Base-by-base conservation (phyloP, 2,329 filamentous ascomycete genomes). In the Cephalotrichum gorgonifer region DNA sequence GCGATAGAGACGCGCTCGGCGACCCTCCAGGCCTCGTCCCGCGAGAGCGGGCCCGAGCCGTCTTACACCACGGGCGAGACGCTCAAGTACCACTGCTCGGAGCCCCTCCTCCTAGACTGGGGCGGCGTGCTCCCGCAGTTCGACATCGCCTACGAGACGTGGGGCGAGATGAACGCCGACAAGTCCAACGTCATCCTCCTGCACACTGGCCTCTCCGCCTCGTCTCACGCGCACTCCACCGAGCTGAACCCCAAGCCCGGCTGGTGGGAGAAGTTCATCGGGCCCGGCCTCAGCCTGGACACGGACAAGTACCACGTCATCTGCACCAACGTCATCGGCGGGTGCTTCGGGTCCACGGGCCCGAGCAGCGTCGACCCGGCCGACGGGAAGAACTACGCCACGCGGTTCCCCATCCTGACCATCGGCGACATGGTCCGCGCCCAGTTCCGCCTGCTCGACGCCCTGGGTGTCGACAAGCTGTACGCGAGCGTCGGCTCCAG, bases 211-310 rank as follows among this genome's bases (percentile, higher is more conserved):
- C 75, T 98, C 5, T 96, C 90, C 1, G 93, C 93, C n/a, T 96
- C 90, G 6, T 97, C 90, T 50, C 93, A 98, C 68, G 93, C 93
- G 2, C 90, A 90, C 61, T 96, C 89, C 51, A 97, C 91, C n/a
- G 75, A 79, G 47, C 71, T 74, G 9, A 98, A 98, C 64, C 78
- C 87, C 0, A 86, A 90, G 63, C 85, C 89, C 0, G 93, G 93
- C 3, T 98, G 93, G 93, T 98, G 93, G 93, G 93, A 98, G 68
- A 91, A 86, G 65, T 98, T 98, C 64, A 97, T 98, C 60, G 93
- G 93, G 0, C 86, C 90, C 0, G 88, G 86, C 1, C 76, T 77
- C 20, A 86, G 88, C 11, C 69, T 98, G 9, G 88, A 98, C 64
- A 98, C 93, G 1, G 71, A 91, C 65, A 91, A 88, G 62, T 95